Base-by-base conservation (phyloP, 176 grass and related monocot species). In the Zoysia pacifica region DNA sequence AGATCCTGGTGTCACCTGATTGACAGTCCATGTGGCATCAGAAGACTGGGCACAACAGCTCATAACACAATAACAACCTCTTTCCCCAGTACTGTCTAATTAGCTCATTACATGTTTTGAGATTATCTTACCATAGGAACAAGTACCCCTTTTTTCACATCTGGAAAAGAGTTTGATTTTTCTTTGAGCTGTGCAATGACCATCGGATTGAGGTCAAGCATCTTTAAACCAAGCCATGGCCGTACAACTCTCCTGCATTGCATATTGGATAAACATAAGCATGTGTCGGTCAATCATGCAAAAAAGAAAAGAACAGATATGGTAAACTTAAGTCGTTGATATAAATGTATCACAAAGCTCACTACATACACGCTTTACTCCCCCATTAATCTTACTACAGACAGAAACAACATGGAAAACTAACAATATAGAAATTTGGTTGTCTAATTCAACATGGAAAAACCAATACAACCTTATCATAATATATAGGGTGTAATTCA, bases 171-270 rank as follows among this genome's bases (percentile, higher is more conserved):
- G 71, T 44, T 52, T 87, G 85, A 82, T 80, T 79, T 97, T 88
- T 87, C 86, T 94, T 94, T 93, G 58, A 94, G 86, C 55, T 97
- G 87, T 68, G 81, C 67, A 87, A 94, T 82, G 73, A 75, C 75
- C 90, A 85, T 87, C 74, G 82, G 83, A 44, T 94, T 91, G 65
- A 98, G 90, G 78, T 93, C 88, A 64, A 93, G 77, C 92, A 93
- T 98, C n/a, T 87, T 93, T 70, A 94, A 74, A 65, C 95, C 95
- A 82, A 94, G 87, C 90, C 95, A 97, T 43, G 90, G 95, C 67
- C 83, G 81, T 12, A 90, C 70, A 43, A 94, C 94, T 92, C 84
- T 93, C 82, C 90, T 94, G 81, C 87, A 91, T 74, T 86, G 28
- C 65, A 81, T 56, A 75, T 55, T 56, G 2, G 46, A 74, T 40